These are phyloP conservation scores for Paraphaeosphaeria minitans DNA, from an alignment of 2,329 filamentous ascomycete species.

Conservation along the genomic window DNA sequence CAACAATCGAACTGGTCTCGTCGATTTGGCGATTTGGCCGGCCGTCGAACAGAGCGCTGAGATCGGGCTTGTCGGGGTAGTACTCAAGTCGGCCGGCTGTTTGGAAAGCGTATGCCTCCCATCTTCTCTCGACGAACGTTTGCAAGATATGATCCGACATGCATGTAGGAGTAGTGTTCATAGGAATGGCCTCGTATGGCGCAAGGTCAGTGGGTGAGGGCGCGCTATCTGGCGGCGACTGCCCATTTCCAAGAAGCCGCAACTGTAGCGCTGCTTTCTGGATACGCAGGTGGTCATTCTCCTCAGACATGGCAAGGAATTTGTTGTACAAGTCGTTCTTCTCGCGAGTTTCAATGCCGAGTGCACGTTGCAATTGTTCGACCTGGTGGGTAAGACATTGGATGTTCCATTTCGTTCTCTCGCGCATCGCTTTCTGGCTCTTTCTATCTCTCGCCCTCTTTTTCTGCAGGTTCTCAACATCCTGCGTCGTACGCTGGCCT, in stretches of 20 bases:
- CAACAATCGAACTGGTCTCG: conserved; percentile 20
- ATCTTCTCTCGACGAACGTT: conserved; percentile 24
- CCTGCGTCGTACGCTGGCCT: conserved; percentile 2
- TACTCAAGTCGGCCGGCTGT: conserved; percentile 15
- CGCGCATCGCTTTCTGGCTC: conserved; percentile 30
- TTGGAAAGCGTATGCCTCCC: conserved; percentile 24
- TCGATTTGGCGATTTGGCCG: conserved; percentile 25
- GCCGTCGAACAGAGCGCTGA: conserved; percentile 23
- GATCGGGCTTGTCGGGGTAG: conserved; percentile 25
- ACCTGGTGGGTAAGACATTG: conserved; percentile 30
- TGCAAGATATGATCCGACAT: conserved; percentile 31
- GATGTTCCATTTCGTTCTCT: conserved; percentile 29
- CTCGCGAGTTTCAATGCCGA: conserved; percentile 19
- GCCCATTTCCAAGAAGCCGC: conserved; percentile 23
- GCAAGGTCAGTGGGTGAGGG: conserved; percentile 2
- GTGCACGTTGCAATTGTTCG: conserved; percentile 21
- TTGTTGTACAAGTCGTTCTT: conserved; percentile 22
- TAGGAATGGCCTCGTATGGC: conserved; percentile 25
- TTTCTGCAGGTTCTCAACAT: conserved; percentile 21
- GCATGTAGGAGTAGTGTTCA: conserved; percentile 27
- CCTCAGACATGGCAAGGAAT: conserved; percentile 23
- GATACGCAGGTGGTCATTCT: conserved; percentile 28
- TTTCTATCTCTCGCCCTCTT: conserved; percentile 33
- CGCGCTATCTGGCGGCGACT: conserved; percentile 12
- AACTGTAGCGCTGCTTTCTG: conserved; percentile 31